Percentiles rank a stretch among this genome's conserved stretches.
phyloP scores from a whole-genome alignment of 1,139 yeast genomes.

The Candida glucosophila region DNA sequence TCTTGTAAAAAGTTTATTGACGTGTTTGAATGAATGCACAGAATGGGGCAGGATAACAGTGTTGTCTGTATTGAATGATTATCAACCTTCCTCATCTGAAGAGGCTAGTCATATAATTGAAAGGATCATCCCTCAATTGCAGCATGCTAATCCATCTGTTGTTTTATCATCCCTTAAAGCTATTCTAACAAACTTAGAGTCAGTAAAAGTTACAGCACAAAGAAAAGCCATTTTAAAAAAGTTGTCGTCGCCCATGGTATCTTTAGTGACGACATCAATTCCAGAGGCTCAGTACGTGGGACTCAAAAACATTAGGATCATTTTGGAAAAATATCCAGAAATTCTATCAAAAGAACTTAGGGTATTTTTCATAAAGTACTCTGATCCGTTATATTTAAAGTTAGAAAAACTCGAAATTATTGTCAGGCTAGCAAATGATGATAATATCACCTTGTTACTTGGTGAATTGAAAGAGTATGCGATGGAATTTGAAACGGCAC shows the following conservation, averaged over 20 bases:
- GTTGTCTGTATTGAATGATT: conserved; percentile 72
- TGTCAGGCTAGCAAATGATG: conserved; percentile 70
- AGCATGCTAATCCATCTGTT: conserved; percentile 95
- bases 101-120: conserved; percentile 87
- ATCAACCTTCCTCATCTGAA: conserved; percentile 41
- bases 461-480: conserved; percentile 89
- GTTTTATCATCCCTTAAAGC: conserved; percentile 84
- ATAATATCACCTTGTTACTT: conserved; percentile 60
- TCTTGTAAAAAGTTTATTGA: conserved; percentile 56
- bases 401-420: conserved; percentile 87
- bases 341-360: conserved; percentile 73
- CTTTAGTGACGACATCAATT: conserved; percentile 72
- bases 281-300: conserved; percentile 98
- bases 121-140: conserved; percentile 89
- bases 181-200: conserved; percentile 63
- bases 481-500: conserved; percentile 87
- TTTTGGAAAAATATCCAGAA: conserved; percentile 81
- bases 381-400: conserved; percentile 90
- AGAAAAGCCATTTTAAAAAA: conserved; percentile 49
- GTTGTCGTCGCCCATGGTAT: conserved; percentile 85
- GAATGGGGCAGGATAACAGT: conserved; percentile 98
- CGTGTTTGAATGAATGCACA: conserved; percentile 91
- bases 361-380: conserved; percentile 87
- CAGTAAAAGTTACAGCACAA: conserved; percentile 26
- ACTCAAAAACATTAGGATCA: conserved; percentile 80